A percentile compares a stretch with the other conserved stretches of the same genome.
Conservation (phyloP, 306 rosid genomes). For the Acmispon strigosus region DNA sequence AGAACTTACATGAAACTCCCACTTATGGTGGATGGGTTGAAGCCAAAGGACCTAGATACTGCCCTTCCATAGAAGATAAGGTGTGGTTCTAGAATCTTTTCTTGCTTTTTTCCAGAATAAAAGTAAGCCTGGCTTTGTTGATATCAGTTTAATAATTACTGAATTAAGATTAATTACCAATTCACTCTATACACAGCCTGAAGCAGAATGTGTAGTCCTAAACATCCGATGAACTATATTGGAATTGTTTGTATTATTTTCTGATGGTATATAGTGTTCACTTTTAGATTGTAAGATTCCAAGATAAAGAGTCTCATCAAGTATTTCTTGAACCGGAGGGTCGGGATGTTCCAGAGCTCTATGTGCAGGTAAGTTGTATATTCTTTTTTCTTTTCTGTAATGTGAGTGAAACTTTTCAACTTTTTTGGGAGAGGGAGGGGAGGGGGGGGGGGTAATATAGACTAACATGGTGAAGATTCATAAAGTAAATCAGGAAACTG, state of each 20-base stretch:
- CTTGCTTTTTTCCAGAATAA: background rate
- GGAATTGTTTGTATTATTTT: conserved; percentile 3
- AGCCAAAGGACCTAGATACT: conserved; percentile 97
- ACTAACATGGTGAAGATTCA: background rate
- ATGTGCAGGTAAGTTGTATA: conserved; percentile 65
- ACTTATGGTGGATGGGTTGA: conserved; percentile 99
- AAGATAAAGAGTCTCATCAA: conserved; percentile 95
- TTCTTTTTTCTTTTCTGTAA: background rate
- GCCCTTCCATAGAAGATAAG: conserved; percentile 99
- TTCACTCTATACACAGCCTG: background rate
- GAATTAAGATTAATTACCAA: background rate
- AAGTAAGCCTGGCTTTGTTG: background rate
- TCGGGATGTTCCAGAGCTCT: conserved; percentile 85
- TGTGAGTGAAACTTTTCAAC: background rate
- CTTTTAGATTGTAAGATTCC: conserved; percentile 74
- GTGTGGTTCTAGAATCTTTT: conserved; percentile 28
- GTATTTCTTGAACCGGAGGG: conserved; percentile 99
- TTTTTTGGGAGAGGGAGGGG: background rate
- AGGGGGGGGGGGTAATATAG: background rate
- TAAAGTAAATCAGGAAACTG: background rate
- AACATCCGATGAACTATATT: background rate
- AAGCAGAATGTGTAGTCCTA: conserved; percentile 8
- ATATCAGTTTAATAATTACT: background rate
- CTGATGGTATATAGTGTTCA: conserved; percentile 8
- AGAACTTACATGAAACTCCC: conserved; percentile 95